Percentiles rank a stretch among this genome's conserved stretches.
Conservation (phyloP, 1,139 yeast species). For the Diutina mesorugosa region DNA sequence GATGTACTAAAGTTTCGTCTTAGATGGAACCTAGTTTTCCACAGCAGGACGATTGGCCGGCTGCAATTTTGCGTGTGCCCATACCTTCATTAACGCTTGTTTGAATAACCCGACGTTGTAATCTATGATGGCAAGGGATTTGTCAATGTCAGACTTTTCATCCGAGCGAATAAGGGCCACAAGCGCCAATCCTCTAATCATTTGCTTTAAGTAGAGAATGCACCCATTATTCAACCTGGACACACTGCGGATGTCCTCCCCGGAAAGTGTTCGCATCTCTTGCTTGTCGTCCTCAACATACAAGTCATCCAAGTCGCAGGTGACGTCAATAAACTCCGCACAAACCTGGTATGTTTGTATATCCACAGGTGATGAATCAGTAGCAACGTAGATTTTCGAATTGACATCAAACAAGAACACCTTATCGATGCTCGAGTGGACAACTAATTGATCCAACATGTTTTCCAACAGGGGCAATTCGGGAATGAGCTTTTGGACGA, state of each 20-base stretch:
- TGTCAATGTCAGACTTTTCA: conserved; percentile 16
- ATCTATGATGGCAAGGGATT: conserved; percentile 66
- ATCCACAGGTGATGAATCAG: conserved; percentile 92
- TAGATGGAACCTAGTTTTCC: neutral
- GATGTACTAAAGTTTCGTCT: neutral
- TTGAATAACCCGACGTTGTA: conserved; percentile 79
- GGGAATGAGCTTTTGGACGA: conserved; percentile 80
- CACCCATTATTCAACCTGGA: conserved; percentile 76
- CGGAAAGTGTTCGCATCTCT: conserved; percentile 5
- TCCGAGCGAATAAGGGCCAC: conserved; percentile 76
- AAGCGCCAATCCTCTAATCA: conserved; percentile 86
- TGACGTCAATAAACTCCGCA: conserved; percentile 91
- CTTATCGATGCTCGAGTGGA: conserved; percentile 83
- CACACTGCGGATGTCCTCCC: conserved; percentile 39
- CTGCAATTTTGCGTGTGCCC: conserved; percentile 20
- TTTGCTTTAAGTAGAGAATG: conserved; percentile 70
- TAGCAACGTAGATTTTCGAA: conserved; percentile 91
- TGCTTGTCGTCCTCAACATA: conserved; percentile 32
- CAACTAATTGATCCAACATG: conserved; percentile 77
- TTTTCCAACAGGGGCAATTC: conserved; percentile 85
- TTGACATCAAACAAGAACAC: conserved; percentile 85
- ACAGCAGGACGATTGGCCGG: neutral
- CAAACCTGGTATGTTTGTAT: conserved; percentile 93
- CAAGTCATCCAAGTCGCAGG: conserved; percentile 73
- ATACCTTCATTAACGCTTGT: conserved; percentile 66